These are phyloP conservation scores for Pholiota conissans DNA, from an alignment of 768 basidiomycete genomes.

Conservation along the genomic window DNA sequence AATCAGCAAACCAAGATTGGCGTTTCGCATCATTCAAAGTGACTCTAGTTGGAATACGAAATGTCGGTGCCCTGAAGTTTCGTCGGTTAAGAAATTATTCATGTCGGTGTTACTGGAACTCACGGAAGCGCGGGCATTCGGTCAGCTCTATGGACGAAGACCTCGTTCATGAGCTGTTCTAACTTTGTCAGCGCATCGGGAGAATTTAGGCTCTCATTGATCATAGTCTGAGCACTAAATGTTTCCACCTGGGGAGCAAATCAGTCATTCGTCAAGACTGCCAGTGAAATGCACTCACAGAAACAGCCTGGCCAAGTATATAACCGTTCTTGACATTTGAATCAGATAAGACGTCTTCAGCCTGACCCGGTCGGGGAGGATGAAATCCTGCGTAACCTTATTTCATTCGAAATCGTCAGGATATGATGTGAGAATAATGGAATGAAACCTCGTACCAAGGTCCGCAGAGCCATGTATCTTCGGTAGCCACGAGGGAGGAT, in stretches of 20 bases:
- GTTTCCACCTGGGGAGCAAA: constrained; percentile 53
- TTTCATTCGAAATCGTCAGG: background rate
- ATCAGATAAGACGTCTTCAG: constrained; percentile 72
- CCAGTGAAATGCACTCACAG: constrained; percentile 41
- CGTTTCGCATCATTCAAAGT: constrained; percentile 79
- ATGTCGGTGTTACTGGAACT: constrained; percentile 25
- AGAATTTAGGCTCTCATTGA: constrained; percentile 51
- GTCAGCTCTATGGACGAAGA: constrained; percentile 65
- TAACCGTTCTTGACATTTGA: constrained; percentile 69
- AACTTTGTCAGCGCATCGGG: constrained; percentile 56
- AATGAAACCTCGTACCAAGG: constrained; percentile 44
- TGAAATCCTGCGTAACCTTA: constrained; percentile 76
- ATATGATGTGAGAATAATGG: background rate
- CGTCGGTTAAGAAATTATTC: background rate
- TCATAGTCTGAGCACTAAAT: constrained; percentile 56
- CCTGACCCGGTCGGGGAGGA: constrained; percentile 73
- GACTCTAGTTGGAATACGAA: constrained; percentile 80
- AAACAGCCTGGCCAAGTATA: constrained; percentile 49
- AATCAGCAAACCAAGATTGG: constrained; percentile 81
- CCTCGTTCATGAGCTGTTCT: constrained; percentile 76
- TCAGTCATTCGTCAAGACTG: background rate
- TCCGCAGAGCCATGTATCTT: constrained; percentile 66
- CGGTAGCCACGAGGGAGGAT: constrained; percentile 75
- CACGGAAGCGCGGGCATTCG: constrained; percentile 63
- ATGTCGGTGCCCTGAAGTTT: constrained; percentile 54